These are phyloP conservation scores for Pythium rishiriense DNA, from an alignment of 352 stramenopile species.

Conservation along the genomic window DNA sequence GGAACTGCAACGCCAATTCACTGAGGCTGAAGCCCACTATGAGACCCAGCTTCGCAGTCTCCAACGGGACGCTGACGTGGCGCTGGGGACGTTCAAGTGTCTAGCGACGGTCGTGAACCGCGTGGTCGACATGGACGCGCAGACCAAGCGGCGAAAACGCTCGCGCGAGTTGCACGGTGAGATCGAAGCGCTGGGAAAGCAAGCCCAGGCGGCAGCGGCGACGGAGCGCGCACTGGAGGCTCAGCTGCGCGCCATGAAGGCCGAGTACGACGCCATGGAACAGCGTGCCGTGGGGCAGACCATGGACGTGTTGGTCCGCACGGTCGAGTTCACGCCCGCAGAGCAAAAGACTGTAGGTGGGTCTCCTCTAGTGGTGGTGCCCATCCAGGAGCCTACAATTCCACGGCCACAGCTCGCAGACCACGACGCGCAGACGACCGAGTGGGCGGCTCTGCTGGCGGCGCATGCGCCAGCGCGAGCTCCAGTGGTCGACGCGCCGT, in stretches of 20 bases:
- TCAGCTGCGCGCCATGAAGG: slow-evolving; percentile 19
- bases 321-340: slow-evolving; percentile 31
- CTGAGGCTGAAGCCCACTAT: slow-evolving; percentile 2
- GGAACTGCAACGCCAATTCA: neutral
- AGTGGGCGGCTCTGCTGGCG: neutral
- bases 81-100: slow-evolving; percentile 32
- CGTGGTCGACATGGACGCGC: slow-evolving; percentile 47
- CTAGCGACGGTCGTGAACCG: slow-evolving; percentile 42
- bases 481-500: neutral
- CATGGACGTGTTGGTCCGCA: slow-evolving; percentile 43
- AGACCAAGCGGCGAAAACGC: slow-evolving; percentile 17
- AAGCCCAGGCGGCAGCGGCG: slow-evolving; percentile 26
- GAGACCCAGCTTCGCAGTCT: slow-evolving; percentile 27
- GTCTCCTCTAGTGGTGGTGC: neutral
- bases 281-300: slow-evolving; percentile 42
- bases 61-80: slow-evolving; percentile 16
- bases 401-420: neutral
- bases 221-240: slow-evolving; percentile 40
- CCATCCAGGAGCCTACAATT: neutral
- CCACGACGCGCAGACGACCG: slow-evolving; percentile 6
- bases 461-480: neutral
- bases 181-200: slow-evolving; percentile 35
- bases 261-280: slow-evolving; percentile 40
- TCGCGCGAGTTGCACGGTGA: slow-evolving; percentile 35
- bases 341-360: neutral